A percentile compares a stretch with the other conserved stretches of the same genome.
Evolutionary conservation across 2,329 filamentous ascomycete genomes (phyloP).

Genomic region (Apiospora malaysiana): DNA sequence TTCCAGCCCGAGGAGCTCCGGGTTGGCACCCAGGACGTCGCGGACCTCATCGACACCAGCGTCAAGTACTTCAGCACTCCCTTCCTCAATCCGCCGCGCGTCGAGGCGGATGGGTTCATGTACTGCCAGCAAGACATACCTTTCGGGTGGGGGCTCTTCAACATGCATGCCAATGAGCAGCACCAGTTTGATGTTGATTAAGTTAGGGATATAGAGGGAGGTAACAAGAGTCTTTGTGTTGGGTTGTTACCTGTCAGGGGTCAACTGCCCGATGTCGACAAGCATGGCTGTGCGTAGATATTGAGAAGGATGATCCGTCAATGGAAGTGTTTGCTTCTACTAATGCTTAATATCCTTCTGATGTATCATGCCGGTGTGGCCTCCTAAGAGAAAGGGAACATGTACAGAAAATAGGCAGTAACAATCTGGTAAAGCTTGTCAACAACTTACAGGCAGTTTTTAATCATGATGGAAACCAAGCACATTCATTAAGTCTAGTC

Average conservation of each 20-base stretch:
- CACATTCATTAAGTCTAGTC: neutral
- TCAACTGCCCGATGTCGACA: too few species aligned
- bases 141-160: neutral
- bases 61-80: neutral
- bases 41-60: neutral
- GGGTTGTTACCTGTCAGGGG: neutral
- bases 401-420: neutral
- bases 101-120: constrained; percentile 5
- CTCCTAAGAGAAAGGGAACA: too few species aligned
- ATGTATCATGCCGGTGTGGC: neutral
- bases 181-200: neutral
- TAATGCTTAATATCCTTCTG: neutral
- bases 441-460: neutral
- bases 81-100: neutral
- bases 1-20: neutral
- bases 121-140: neutral
- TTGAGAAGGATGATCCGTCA: neutral
- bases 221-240: neutral
- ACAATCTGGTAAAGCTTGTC: neutral
- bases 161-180: neutral
- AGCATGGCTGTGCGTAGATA: neutral
- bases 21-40: neutral
- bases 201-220: neutral
- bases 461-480: neutral
- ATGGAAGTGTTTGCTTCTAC: neutral